Evolutionary conservation across 1,284 basidiomycete genomes (phyloP).

Genomic region (Trichosporon coremiiforme): DNA sequence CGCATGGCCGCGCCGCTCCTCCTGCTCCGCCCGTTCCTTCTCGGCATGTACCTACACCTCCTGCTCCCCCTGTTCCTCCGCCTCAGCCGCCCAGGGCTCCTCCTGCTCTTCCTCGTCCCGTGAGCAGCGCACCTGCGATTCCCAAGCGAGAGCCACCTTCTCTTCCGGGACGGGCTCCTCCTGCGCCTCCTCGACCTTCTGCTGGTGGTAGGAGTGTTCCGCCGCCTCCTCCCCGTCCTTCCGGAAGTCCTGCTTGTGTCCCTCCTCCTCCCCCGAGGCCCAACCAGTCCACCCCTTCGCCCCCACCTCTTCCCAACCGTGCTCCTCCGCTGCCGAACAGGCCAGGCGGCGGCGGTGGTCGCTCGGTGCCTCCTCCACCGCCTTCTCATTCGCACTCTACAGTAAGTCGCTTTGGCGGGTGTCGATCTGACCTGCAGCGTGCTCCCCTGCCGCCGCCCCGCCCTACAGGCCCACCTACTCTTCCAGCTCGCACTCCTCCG

Average conservation of each 20-base stretch:
- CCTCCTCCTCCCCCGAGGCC: conserved; percentile 6
- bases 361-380: conserved; percentile 49
- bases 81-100: too few species aligned
- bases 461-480: conserved; percentile 50
- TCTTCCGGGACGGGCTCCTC: conserved; percentile 62
- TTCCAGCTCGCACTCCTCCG: conserved; percentile 42
- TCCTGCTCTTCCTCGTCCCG: too few species aligned
- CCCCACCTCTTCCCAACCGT: conserved; percentile 53
- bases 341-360: conserved; percentile 39
- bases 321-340: conserved; percentile 49
- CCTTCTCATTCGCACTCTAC: conserved; percentile 57
- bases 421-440: conserved; percentile 26
- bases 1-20: conserved; percentile 22
- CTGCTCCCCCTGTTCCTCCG: too few species aligned
- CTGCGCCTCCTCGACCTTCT: conserved; percentile 49
- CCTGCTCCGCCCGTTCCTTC: conserved; percentile 6
- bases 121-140: conserved; percentile 21
- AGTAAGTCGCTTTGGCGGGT: conserved; percentile 24
- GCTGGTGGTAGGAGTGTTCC: conserved; percentile 17
- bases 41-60: not conserved
- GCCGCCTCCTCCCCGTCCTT: conserved; percentile 17
- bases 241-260: not conserved
- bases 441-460: conserved; percentile 46
- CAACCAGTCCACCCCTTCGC: not conserved
- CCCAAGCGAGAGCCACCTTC: conserved; percentile 69